Evolutionary conservation across 1,139 yeast genomes (phyloP).

Genomic region (Pichia sp.): DNA sequence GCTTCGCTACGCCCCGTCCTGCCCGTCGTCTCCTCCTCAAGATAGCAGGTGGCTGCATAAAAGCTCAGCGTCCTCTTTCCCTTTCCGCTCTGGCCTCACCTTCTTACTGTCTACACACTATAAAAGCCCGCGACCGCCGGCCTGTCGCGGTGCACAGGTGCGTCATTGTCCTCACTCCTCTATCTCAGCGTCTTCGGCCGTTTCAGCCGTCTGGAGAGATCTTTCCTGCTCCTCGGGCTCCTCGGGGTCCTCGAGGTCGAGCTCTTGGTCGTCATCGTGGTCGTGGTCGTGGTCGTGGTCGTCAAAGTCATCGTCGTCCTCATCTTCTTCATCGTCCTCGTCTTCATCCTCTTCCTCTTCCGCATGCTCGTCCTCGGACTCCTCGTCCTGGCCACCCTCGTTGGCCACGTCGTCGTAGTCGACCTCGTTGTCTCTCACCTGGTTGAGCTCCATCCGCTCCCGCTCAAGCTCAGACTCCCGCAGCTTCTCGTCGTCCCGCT

Average conservation of each 20-base stretch:
- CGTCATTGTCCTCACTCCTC: not conserved
- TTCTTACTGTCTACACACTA: not conserved
- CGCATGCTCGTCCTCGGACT: not conserved
- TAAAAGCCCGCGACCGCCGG: not conserved
- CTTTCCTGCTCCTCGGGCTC: slow-evolving; percentile 11
- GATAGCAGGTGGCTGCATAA: slow-evolving; percentile 3
- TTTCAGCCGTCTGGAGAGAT: slow-evolving; percentile 6
- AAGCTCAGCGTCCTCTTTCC: not conserved
- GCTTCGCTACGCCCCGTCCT: not conserved
- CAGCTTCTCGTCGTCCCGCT: slow-evolving; percentile 13
- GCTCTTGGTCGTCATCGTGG: not conserved
- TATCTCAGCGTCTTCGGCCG: not conserved
- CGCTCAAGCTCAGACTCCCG: slow-evolving; percentile 15
- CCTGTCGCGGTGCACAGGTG: slow-evolving; percentile 8
- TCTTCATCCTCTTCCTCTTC: slow-evolving; percentile 7
- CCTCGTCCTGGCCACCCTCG: slow-evolving; percentile 6
- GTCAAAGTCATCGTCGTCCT: not conserved
- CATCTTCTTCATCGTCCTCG: not conserved
- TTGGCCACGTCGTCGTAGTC: slow-evolving; percentile 1
- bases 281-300: slow-evolving; percentile 8
- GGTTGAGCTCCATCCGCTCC: slow-evolving; percentile 8
- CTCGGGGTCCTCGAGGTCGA: slow-evolving; percentile 5
- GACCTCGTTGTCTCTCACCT: not conserved
- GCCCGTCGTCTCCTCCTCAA: not conserved
- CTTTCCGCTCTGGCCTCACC: not conserved